Conservation (phyloP, 352 stramenopile species). For the Halophytophthora polymorphica region DNA sequence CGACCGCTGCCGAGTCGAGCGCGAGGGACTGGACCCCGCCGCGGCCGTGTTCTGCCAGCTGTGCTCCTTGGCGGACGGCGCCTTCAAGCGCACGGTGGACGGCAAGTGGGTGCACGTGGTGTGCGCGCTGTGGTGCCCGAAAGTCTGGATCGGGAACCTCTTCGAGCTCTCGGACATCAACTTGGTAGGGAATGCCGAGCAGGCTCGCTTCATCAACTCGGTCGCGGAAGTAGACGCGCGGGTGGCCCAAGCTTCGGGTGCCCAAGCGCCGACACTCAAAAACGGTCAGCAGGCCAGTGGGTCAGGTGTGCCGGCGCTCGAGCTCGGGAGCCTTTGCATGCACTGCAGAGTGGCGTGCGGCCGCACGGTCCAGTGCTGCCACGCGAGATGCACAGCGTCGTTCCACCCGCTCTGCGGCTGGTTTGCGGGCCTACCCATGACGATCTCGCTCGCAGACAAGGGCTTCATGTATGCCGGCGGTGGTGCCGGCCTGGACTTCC, state of each 20-base stretch:
- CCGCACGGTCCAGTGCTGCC: conserved; percentile 64
- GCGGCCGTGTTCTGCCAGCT: conserved; percentile 78
- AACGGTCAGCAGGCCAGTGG: conserved; percentile 8
- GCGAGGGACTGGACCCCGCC: conserved; percentile 48
- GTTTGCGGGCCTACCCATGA: conserved; percentile 82
- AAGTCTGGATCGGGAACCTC: conserved; percentile 83
- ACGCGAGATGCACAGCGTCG: conserved; percentile 46
- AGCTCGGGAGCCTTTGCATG: conserved; percentile 47
- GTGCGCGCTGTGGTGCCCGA: conserved; percentile 88
- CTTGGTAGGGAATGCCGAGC: conserved; percentile 39
- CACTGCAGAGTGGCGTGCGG: conserved; percentile 78
- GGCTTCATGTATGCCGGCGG: conserved; percentile 72
- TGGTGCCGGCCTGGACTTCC: conserved; percentile 67
- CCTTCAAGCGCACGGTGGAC: conserved; percentile 84
- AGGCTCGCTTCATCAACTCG: conserved; percentile 55
- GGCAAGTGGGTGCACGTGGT: conserved; percentile 88
- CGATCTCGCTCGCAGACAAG: conserved; percentile 36
- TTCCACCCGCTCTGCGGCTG: conserved; percentile 87
- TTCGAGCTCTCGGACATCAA: conserved; percentile 75
- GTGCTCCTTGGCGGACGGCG: conserved; percentile 79
- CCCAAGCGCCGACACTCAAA: conserved; percentile 11
- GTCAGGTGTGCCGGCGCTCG: conserved; percentile 14
- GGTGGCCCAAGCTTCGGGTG: conserved; percentile 20
- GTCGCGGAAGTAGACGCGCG: conserved; percentile 48
- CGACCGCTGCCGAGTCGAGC: conserved; percentile 68